Evolutionary conservation across 257 asterid species (phyloP), one percentile per base, ranked within the genome.

Genomic region (Solanum appendiculatum): DNA sequence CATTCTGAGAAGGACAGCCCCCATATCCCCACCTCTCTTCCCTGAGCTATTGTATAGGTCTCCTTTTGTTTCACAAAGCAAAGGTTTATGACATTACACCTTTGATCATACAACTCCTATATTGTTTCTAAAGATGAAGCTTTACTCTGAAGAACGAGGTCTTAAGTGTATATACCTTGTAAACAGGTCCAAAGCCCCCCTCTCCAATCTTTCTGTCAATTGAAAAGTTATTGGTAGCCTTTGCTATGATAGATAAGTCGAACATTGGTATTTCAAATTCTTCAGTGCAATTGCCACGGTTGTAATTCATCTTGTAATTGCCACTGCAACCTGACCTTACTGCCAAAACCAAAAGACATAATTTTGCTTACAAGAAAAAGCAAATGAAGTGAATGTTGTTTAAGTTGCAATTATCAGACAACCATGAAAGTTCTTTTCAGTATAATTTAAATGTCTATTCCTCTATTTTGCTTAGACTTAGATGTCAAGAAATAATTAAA

Each of bases 111-210:
- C 48, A 72, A 73, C 16, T 72, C 80, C 9, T 18, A 73, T 73
- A 36, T 11, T 73, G 82, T 31, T 15, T 20, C 44, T 36, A 46
- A 46, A 9, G 48, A 72, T 10, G 51, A 37, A 73, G 29, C 1
- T 36, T 73, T 11, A 73, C 20, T 73, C 29, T 72, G 48, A 72
- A 73, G 48, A 44, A n/a, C 34, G 21, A 12, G 56, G 56, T 40
- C 34, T 39, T 3, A 39, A 75, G 54, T 75, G 48, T 23, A 3
- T 36, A 64, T 86, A 92, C 96, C 96, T 91, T 91, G 75, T 92
- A 93, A 88, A 93, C 96, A 86, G 93, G 92, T 77, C 95, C 96
- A 85, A 87, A 93, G 74, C 96, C 95, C 84, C 96, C 95, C 90
- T 92, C 89, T 72, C 94, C 95, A 63, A 93, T 91, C 92, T 86